Base-by-base conservation (phyloP, 306 rosid genomes). In the Dalbergia cochinchinensis region DNA sequence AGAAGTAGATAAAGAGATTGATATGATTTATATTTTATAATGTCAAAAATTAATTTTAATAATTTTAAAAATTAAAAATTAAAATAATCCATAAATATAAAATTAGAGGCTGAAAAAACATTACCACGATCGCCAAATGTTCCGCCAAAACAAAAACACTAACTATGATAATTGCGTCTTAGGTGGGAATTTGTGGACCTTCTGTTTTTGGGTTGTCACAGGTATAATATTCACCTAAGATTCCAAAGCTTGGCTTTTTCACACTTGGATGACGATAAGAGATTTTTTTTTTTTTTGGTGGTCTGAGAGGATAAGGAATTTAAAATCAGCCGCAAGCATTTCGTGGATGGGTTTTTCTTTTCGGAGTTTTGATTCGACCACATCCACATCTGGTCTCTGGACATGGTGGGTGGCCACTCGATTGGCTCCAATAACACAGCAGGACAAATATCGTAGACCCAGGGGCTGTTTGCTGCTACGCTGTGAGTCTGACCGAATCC, bases 171-270 rank as follows among this genome's bases (percentile, higher is more conserved):
- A 16, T 82, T 69, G 65, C 60, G 53, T 74, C 31, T 10, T 15
- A 42, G 31, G 53, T 48, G 12, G 20, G 66, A 78, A 78, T 37
- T 57, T 61, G 69, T 73, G 84, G 78, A 60, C 72, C 81, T 18
- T 73, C 14, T 18, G 44, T 59, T 51, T 19, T 58, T 8, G 16
- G 77, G 11, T 12, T 51, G 58, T 13, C 4, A 51, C 58, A 20
- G 55, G 44, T 41, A 11, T 9, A 5, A 20, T 1, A 58, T 3
- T 3, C 9, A 11, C 5, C 65, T 11, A 7, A 14, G 14, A 47
- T 37, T 26, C 37, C 67, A n/a, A 69, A 7, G 11, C 34, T 69
- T 14, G 13, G 31, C 9, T 55, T 18, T 74, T 74, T 58, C 59
- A n/a, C 44, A 8, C 34, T 75, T 69, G 69, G 78, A 16, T 62